A percentile compares a stretch with the other conserved stretches of the same genome.
Conservation (phyloP, 2,329 filamentous ascomycete genomes). For the Neonectria sp. region DNA sequence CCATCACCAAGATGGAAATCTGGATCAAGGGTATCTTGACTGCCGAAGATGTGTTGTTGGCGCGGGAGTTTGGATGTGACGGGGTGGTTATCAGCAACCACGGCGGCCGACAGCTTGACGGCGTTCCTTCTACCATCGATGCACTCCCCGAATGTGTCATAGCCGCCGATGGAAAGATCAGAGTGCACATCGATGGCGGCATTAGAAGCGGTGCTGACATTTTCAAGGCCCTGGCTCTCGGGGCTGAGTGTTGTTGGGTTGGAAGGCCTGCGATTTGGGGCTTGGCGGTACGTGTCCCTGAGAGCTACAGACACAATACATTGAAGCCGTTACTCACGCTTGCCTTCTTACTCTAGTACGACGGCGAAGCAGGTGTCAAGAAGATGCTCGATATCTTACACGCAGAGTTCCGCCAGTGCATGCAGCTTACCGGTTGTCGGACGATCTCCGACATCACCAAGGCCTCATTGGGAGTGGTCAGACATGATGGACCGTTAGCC, state of each 20-base stretch:
- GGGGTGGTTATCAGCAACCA: slow-evolving; percentile 63
- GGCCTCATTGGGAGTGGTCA: background rate
- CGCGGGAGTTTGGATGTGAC: slow-evolving; percentile 54
- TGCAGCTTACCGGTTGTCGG: slow-evolving; percentile 19
- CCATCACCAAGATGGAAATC: slow-evolving; percentile 64
- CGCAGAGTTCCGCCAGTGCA: slow-evolving; percentile 22
- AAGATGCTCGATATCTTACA: slow-evolving; percentile 19
- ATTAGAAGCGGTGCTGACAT: slow-evolving; percentile 51
- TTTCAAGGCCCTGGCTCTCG: slow-evolving; percentile 53
- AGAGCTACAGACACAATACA: no score
- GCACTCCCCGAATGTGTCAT: slow-evolving; percentile 27
- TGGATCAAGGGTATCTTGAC: slow-evolving; percentile 63
- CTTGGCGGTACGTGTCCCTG: slow-evolving; percentile 25
- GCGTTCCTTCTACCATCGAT: slow-evolving; percentile 61
- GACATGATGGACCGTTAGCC: slow-evolving; percentile 13
- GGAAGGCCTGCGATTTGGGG: slow-evolving; percentile 35
- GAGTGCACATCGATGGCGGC: slow-evolving; percentile 11
- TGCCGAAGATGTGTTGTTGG: slow-evolving; percentile 57
- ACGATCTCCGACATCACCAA: slow-evolving; percentile 15
- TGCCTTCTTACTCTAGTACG: background rate
- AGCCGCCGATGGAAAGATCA: background rate
- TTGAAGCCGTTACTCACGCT: background rate
- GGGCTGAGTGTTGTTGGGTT: slow-evolving; percentile 43
- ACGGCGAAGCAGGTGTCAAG: slow-evolving; percentile 17
- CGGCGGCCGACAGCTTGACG: slow-evolving; percentile 63